Evolutionary conservation across 164 flowering plant species (phyloP).

Genomic region (Litsea cubeba): DNA sequence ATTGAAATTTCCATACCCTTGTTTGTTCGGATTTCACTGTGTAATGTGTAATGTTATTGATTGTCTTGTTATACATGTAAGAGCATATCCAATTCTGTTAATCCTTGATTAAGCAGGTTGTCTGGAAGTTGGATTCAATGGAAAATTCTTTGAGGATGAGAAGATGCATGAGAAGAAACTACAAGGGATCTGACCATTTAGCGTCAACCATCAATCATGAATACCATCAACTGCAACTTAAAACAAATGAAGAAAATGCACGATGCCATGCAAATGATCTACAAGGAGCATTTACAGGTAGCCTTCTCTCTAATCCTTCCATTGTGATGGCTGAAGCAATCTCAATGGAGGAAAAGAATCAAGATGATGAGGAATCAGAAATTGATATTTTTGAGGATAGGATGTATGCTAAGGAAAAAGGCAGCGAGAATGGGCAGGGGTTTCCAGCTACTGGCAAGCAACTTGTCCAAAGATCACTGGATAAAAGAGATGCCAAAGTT

Average conservation of each 20-base stretch:
- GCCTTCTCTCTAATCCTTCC: conserved; percentile 52
- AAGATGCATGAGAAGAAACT: conserved; percentile 67
- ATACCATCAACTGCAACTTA: conserved; percentile 33
- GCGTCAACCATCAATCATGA: conserved; percentile 90
- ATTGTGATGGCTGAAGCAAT: conserved; percentile 80
- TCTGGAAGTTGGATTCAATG: conserved; percentile 93
- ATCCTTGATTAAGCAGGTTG: conserved; percentile 38
- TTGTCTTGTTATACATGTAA: not conserved
- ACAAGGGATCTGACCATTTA: conserved; percentile 72
- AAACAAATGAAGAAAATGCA: conserved; percentile 19
- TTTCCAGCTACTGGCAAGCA: conserved; percentile 35
- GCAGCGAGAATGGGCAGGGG: conserved; percentile 33
- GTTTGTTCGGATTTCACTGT: not conserved
- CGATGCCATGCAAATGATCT: conserved; percentile 13
- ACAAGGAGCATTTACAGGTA: conserved; percentile 4
- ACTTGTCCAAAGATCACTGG: conserved; percentile 23
- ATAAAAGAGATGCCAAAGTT: conserved; percentile 34
- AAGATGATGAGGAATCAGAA: conserved; percentile 64
- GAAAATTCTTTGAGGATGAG: conserved; percentile 97
- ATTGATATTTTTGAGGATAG: conserved; percentile 32
- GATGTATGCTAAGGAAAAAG: conserved; percentile 26
- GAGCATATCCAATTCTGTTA: not conserved
- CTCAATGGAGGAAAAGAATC: conserved; percentile 50
- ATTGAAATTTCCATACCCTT: not conserved
- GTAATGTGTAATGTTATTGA: not conserved